A percentile compares a stretch with the other conserved stretches of the same genome.
Conservation (phyloP, 2,329 filamentous ascomycete species). For the Tolypocladium endophyticum region DNA sequence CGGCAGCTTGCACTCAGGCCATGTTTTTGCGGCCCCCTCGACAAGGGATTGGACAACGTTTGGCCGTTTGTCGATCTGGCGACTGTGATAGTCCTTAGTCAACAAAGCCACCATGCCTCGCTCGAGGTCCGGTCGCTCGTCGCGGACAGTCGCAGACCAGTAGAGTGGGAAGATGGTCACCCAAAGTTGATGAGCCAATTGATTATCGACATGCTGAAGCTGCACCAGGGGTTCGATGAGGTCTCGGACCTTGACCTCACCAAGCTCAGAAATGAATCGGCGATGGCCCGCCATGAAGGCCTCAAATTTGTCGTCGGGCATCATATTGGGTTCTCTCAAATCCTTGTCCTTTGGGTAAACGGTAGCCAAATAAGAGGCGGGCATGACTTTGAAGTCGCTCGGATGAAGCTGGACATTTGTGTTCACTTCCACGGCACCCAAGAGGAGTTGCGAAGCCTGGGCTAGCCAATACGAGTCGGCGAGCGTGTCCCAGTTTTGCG, state of each 20-base stretch:
- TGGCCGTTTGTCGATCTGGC: slow-evolving; percentile 87
- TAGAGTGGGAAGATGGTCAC: slow-evolving; percentile 82
- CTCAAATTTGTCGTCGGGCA: slow-evolving; percentile 77
- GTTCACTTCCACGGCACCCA: slow-evolving; percentile 83
- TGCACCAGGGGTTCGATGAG: slow-evolving; percentile 83
- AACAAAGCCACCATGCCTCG: slow-evolving; percentile 82
- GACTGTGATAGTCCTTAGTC: slow-evolving; percentile 90
- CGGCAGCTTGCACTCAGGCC: slow-evolving; percentile 82
- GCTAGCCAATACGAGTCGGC: slow-evolving; percentile 94
- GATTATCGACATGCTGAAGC: slow-evolving; percentile 78
- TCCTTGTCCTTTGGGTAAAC: slow-evolving; percentile 73
- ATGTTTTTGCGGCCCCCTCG: slow-evolving; percentile 74
- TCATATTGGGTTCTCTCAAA: slow-evolving; percentile 48
- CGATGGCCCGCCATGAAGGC: slow-evolving; percentile 66
- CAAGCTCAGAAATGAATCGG: slow-evolving; percentile 73
- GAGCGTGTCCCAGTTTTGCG: slow-evolving; percentile 95
- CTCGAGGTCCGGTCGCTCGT: slow-evolving; percentile 84
- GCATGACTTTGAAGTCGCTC: slow-evolving; percentile 74
- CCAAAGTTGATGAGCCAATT: slow-evolving; percentile 84
- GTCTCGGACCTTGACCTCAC: slow-evolving; percentile 79
- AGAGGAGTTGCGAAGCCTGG: slow-evolving; percentile 85
- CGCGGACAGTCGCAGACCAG: slow-evolving; percentile 79
- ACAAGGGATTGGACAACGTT: slow-evolving; percentile 92
- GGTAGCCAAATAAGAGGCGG: slow-evolving; percentile 62
- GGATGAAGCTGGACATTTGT: slow-evolving; percentile 65